phyloP scores from a whole-genome alignment of 2,329 filamentous ascomycete species.

The Cercospora zeae-maydis region DNA sequence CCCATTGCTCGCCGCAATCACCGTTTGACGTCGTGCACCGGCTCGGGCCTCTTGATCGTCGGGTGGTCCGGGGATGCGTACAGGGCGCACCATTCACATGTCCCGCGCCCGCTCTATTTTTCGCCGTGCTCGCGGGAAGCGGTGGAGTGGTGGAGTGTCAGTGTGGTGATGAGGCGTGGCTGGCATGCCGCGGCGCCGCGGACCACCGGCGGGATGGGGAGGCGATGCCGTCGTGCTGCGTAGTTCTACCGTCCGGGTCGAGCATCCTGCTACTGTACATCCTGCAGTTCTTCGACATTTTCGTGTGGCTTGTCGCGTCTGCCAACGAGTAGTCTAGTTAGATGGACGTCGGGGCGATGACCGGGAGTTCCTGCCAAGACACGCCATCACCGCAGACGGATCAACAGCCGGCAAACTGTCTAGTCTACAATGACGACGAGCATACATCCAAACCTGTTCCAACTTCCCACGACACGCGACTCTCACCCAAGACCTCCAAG shows the following conservation, averaged over 20 bases:
- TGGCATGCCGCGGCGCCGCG: neutral
- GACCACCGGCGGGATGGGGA: neutral
- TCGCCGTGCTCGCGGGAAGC: neutral
- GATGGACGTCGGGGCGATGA: no score
- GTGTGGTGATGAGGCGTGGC: neutral
- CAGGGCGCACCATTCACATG: conserved; percentile 13
- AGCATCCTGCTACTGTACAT: no score
- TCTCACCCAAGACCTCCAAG: neutral
- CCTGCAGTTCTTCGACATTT: neutral
- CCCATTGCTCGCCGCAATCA: neutral
- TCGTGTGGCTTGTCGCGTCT: neutral
- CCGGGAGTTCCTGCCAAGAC: neutral
- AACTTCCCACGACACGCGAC: no score
- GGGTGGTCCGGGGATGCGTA: neutral
- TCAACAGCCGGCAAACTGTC: neutral
- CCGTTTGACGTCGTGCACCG: neutral
- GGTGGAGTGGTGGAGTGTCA: conserved; percentile 5
- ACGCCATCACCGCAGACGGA: neutral
- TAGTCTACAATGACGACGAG: neutral
- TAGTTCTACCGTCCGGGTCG: neutral
- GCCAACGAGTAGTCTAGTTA: no score
- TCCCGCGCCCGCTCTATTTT: neutral
- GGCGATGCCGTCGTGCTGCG: neutral
- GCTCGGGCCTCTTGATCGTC: conserved; percentile 1
- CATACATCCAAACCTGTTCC: neutral